A percentile compares a stretch with the other conserved stretches of the same genome.
These are phyloP conservation scores for Maudiozyma bulderi DNA, from an alignment of 805 yeast genomes.

Conservation along the genomic window DNA sequence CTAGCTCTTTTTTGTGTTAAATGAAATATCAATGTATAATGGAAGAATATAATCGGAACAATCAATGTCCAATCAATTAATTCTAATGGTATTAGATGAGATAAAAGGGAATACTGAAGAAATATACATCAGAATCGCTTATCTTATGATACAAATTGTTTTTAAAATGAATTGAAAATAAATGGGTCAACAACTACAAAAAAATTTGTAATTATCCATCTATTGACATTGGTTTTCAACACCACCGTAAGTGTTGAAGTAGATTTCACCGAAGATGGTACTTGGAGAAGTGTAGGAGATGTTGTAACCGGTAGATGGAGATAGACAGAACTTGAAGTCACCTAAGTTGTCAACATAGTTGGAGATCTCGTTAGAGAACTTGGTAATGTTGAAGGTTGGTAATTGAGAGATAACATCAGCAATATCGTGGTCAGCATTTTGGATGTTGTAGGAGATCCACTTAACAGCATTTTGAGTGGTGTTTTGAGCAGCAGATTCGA, in stretches of 20 bases:
- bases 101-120: background rate
- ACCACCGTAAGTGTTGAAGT: constrained; percentile 1
- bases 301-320: background rate
- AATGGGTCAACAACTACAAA: too few relatives aligned
- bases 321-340: background rate
- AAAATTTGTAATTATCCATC: background rate
- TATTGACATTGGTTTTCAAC: background rate
- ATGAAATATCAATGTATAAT: background rate
- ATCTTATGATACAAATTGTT: too few relatives aligned
- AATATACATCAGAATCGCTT: too few relatives aligned
- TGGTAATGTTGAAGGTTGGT: background rate
- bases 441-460: background rate
- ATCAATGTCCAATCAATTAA: background rate
- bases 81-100: background rate
- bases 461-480: background rate
- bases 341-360: background rate
- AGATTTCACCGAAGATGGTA: background rate
- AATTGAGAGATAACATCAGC: background rate
- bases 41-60: background rate
- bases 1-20: background rate
- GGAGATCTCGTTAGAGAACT: background rate
- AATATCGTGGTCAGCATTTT: background rate
- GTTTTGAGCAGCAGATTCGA: background rate
- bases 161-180: too few relatives aligned
- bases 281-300: background rate